phyloP scores from a whole-genome alignment of 208 protist species.

The Crithidia mellificae region DNA sequence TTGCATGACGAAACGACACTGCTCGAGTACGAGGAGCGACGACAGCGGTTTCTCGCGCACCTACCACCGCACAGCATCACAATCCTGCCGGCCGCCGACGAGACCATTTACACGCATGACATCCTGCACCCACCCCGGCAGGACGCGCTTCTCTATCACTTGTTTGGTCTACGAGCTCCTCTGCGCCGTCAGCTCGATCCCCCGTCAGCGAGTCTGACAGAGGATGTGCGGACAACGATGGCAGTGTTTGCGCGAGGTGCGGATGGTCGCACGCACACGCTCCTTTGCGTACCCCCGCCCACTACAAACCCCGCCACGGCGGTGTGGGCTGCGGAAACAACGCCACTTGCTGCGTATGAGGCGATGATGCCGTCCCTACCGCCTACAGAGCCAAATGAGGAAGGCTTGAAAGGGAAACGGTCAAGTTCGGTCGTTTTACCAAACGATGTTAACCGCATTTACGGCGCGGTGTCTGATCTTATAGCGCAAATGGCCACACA shows the following conservation, averaged over 20 bases:
- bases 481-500: conserved; percentile 16
- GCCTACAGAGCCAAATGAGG: neutral
- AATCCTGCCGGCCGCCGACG: conserved; percentile 47
- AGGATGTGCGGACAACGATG: conserved; percentile 33
- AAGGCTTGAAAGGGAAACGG: neutral
- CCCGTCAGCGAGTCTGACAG: conserved; percentile 6
- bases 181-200: conserved; percentile 35
- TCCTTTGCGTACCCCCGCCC: conserved; percentile 37
- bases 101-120: conserved; percentile 33
- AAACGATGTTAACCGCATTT: conserved; percentile 24
- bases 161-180: conserved; percentile 42
- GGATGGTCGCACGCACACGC: conserved; percentile 6
- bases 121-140: conserved; percentile 43
- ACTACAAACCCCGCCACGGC: conserved; percentile 27
- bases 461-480: conserved; percentile 1
- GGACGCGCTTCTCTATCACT: conserved; percentile 53
- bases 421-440: conserved; percentile 15
- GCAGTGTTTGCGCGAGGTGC: conserved; percentile 35
- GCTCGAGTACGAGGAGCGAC: conserved; percentile 40
- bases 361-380: neutral
- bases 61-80: conserved; percentile 44
- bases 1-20: conserved; percentile 12
- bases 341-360: conserved; percentile 4
- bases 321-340: conserved; percentile 34
- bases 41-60: conserved; percentile 30